Evolutionary conservation across 1,284 basidiomycete genomes (phyloP).

Genomic region (Peniophora sp.): DNA sequence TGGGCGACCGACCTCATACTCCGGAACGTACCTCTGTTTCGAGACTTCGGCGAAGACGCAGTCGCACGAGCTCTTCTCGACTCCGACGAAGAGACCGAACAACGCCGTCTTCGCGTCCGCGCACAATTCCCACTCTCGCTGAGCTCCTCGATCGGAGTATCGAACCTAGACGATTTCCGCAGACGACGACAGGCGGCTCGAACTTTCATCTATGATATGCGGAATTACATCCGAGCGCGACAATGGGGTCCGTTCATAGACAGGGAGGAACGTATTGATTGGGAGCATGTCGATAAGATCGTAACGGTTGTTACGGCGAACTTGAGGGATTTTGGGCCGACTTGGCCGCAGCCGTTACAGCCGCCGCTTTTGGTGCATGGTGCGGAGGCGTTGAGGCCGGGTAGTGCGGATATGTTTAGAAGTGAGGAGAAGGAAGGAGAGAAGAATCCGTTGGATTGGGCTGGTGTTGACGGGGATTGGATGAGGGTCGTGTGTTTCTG

Average conservation of each 20-base stretch:
- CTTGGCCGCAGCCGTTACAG: slow-evolving; percentile 22
- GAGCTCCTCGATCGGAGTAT: slow-evolving; percentile 19
- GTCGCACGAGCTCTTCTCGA: slow-evolving; percentile 6
- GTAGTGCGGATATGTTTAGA: slow-evolving; percentile 38
- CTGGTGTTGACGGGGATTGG: slow-evolving; percentile 64
- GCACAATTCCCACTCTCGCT: slow-evolving; percentile 36
- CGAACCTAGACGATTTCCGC: slow-evolving; percentile 12
- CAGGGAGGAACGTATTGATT: slow-evolving; percentile 34
- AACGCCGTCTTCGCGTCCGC: slow-evolving; percentile 16
- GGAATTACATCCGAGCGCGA: slow-evolving; percentile 41
- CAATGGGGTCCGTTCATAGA: slow-evolving; percentile 48
- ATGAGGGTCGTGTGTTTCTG: slow-evolving; percentile 63
- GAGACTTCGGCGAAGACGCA: slow-evolving; percentile 3
- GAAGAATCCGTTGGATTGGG: slow-evolving; percentile 46
- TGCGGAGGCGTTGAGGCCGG: slow-evolving; percentile 37
- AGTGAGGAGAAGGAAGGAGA: slow-evolving; percentile 9
- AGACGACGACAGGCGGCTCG: slow-evolving; percentile 38
- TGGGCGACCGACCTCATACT: slow-evolving; percentile 25
- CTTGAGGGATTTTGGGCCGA: slow-evolving; percentile 37
- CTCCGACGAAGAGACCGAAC: too few relatives aligned
- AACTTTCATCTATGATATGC: slow-evolving; percentile 53
- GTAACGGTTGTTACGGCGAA: slow-evolving; percentile 54
- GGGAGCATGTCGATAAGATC: slow-evolving; percentile 53
- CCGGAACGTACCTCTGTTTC: neutral
- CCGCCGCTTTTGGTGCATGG: slow-evolving; percentile 32